Evolutionary conservation across 1,139 yeast genomes (phyloP).

Genomic region (Suhomyces atakaporum): DNA sequence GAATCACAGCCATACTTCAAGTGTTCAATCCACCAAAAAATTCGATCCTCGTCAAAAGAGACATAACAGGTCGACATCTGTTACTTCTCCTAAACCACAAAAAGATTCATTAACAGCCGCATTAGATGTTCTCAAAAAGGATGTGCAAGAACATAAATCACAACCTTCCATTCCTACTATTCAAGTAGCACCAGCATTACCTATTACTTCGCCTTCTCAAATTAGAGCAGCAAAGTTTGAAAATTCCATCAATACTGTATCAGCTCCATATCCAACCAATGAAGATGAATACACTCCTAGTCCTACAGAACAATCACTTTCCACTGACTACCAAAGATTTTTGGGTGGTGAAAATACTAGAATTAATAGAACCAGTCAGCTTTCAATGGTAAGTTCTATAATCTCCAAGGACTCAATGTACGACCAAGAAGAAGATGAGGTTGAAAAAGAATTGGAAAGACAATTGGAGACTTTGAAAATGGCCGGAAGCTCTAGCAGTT

Average conservation of each 20-base stretch:
- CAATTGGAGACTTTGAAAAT: constrained; percentile 42
- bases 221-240: constrained; percentile 10
- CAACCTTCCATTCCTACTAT: not conserved
- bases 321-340: constrained; percentile 35
- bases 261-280: constrained; percentile 11
- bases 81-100: constrained; percentile 1
- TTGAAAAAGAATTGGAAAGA: constrained; percentile 42
- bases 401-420: constrained; percentile 38
- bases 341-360: constrained; percentile 18
- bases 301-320: constrained; percentile 16
- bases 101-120: constrained; percentile 30
- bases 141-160: constrained; percentile 28
- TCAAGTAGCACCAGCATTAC: constrained; percentile 1
- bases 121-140: constrained; percentile 34
- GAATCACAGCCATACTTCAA: not conserved
- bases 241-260: constrained; percentile 2
- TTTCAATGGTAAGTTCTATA: constrained; percentile 49
- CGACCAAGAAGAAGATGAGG: constrained; percentile 36
- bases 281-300: constrained; percentile 1
- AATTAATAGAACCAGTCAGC: constrained; percentile 32
- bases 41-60: constrained; percentile 11
- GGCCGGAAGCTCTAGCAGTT: constrained; percentile 19
- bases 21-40: constrained; percentile 3
- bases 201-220: constrained; percentile 16
- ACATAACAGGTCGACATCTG: constrained; percentile 5